Conservation (phyloP, 768 basidiomycete genomes). For the Mycena alexandri region DNA sequence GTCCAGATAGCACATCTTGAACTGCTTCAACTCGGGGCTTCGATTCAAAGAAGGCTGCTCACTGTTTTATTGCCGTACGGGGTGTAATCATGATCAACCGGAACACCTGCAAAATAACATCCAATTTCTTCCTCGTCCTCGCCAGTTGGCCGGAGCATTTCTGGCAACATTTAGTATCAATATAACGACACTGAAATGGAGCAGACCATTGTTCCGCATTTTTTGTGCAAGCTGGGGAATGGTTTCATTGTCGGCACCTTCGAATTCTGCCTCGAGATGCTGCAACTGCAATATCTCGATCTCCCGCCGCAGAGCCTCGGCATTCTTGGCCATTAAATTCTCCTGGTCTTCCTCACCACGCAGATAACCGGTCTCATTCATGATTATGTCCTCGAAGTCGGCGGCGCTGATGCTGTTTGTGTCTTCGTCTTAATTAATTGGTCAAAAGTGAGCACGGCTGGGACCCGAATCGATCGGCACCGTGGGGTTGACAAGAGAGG, state of each 20-base stretch:
- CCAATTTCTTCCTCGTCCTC: slow-evolving; percentile 11
- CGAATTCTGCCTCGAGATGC: slow-evolving; percentile 14
- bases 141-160: not conserved
- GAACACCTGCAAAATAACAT: slow-evolving; percentile 10
- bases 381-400: slow-evolving; percentile 12
- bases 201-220: not conserved
- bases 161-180: not conserved
- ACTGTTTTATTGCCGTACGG: slow-evolving; percentile 26
- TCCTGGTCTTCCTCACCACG: not conserved
- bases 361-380: slow-evolving; percentile 3
- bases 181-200: no score
- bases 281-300: not conserved
- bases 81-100: slow-evolving; percentile 13
- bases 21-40: not conserved
- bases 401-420: slow-evolving; percentile 4
- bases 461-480: not conserved
- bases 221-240: not conserved
- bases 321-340: not conserved
- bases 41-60: no score
- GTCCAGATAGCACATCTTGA: slow-evolving; percentile 42
- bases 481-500: not conserved
- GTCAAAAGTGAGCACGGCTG: not conserved
- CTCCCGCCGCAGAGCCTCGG: not conserved
- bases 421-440: slow-evolving; percentile 8
- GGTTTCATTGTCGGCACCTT: slow-evolving; percentile 26